Conservation (phyloP, 805 yeast species). For the Tetrapisispora nanseiensis region DNA sequence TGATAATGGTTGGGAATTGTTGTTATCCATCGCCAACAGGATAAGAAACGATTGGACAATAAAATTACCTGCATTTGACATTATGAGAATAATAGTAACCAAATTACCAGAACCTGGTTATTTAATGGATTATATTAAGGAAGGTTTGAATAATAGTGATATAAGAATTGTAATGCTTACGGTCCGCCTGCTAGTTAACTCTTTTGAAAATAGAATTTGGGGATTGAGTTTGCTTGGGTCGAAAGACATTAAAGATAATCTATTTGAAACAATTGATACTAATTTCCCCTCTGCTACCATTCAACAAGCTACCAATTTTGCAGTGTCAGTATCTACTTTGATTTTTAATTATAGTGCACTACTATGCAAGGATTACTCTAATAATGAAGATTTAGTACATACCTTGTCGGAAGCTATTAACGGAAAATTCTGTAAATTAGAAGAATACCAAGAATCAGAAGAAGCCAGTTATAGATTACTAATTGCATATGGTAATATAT, state of each 20-base stretch:
- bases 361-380: slow-evolving; percentile 22
- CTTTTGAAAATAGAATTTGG: slow-evolving; percentile 39
- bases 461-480: slow-evolving; percentile 62
- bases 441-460: slow-evolving; percentile 32
- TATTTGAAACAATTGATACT: slow-evolving; percentile 31
- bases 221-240: slow-evolving; percentile 36
- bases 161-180: slow-evolving; percentile 40
- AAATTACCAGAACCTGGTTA: slow-evolving; percentile 32
- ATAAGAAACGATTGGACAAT: slow-evolving; percentile 41
- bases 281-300: slow-evolving; percentile 16
- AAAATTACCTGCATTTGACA: slow-evolving; percentile 50
- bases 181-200: slow-evolving; percentile 45
- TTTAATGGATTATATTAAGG: slow-evolving; percentile 33
- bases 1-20: slow-evolving; percentile 25
- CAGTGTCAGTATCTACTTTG: slow-evolving; percentile 40
- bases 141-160: slow-evolving; percentile 30
- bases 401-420: slow-evolving; percentile 25
- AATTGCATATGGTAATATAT: slow-evolving; percentile 54
- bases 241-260: slow-evolving; percentile 29
- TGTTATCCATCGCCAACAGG: slow-evolving; percentile 30
- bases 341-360: slow-evolving; percentile 40
- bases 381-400: slow-evolving; percentile 20
- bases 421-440: slow-evolving; percentile 23
- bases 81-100: slow-evolving; percentile 42
- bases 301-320: slow-evolving; percentile 25